Base-by-base conservation (phyloP, 2,329 filamentous ascomycete genomes). In the Graphilbum fragrans region DNA sequence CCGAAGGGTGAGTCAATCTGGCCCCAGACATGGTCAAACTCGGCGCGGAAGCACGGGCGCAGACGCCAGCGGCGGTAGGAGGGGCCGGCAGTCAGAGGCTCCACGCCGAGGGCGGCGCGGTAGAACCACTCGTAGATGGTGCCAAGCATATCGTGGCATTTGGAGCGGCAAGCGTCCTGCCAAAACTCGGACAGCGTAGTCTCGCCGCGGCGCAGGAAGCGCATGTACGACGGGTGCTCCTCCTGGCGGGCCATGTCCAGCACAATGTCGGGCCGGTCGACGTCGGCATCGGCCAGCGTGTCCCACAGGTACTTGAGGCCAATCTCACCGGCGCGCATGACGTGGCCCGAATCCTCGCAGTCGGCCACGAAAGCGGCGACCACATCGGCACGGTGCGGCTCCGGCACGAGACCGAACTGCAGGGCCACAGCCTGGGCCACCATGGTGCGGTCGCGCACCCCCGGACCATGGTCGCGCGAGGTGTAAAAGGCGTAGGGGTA, bases 101-200 rank as follows among this genome's bases (percentile, higher is more conserved):
- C n/a, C n/a, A n/a, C n/a, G n/a, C n/a, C n/a, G n/a, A n/a, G n/a
- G n/a, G n/a, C n/a, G n/a, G n/a, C n/a, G n/a, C n/a, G n/a, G 4
- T 37, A 37, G 16, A 37, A 37, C 21, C 35, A 37, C 35, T 37
- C 35, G 35, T 37, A 25, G 35, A 37, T 37, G 35, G 21, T 37
- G 35, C 21, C 35, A 18, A 37, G 21, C 35, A 37, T 37, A 22
- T 37, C 35, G 35, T 37, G 35, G 35, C 35, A 37, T 20, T 37
- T 37, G 11, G 20, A 17, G 14, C 35, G 21, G 35, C 21, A 37
- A 22, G 20, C 21, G 21, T 37, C 35, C 21, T 37, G 35, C 35
- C 35, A 37, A 20, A 37, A 37, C 16, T 25, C 35, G 16, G 17
- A 16, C 3, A 37, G 21, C 12, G 35, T 37, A 22, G 21, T 37